Base-by-base conservation (phyloP, 805 yeast species). In the Saccharomycopsis synnaedendra region DNA sequence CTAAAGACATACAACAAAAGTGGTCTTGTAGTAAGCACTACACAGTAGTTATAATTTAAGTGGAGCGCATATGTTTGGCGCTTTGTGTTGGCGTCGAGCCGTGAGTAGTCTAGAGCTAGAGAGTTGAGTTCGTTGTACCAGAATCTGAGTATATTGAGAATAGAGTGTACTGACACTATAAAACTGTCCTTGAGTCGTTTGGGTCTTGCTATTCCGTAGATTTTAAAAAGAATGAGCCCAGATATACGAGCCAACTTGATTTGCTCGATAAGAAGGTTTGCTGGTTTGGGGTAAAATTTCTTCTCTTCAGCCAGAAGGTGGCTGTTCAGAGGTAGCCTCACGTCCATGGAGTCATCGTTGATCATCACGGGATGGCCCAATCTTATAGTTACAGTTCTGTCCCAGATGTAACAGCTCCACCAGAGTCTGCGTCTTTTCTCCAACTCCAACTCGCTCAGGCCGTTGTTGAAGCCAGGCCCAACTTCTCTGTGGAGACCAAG, bases 331-430 rank as follows among this genome's bases (percentile, higher is more conserved):
- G 44, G 42, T 28, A 46, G 30, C 10, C 36, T 43, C 4, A 47
- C 47, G 32, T 49, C 53, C 11, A 49, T 47, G 4, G 41, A 30
- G 7, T 49, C 53, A 6, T 49, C 53, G 32, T 49, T 42, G 11
- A 49, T 43, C 50, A 49, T 49, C 5, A 46, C 37, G n/a, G 53
- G 53, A 27, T 46, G 50, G n/a, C 53, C 53, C 29, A 49, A 40
- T 28, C 50, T 29, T 9, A 32, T 39, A 8, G 53, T 39, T 11
- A 43, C 44, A 27, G 38, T 3, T 27, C 46, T 49, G 41, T 49
- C 53, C 46, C 41, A 46, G 5, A 46, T 30, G 38, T 48, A 48
- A 33, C 51, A 48, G 7, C 33, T 40, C 51, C 51, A 48, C 51
- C 51, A 48, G 10, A 48, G 39, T 32, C 49, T 30, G 30, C 42